Conservation (phyloP, 441 rosid genomes). For the Corymbia calophylla region DNA sequence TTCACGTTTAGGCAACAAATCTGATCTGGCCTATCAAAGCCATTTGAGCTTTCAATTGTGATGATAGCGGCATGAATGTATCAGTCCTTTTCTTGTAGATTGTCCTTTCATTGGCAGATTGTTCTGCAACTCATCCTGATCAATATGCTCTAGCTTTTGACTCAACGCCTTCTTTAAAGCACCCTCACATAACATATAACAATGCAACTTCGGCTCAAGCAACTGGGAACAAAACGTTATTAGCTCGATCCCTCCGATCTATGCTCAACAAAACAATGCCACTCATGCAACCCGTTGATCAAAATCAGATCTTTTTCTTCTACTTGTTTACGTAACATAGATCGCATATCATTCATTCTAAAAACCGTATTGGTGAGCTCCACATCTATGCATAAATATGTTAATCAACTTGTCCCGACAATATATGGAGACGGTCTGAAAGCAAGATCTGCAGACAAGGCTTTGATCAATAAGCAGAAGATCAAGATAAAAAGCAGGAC, state of each 20-base stretch:
- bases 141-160: background rate
- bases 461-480: background rate
- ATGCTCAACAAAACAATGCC: background rate
- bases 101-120: background rate
- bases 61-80: background rate
- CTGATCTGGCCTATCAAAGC: background rate
- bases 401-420: background rate
- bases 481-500: background rate
- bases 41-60: background rate
- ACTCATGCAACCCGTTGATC: background rate
- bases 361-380: background rate
- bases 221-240: background rate
- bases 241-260: background rate
- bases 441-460: background rate
- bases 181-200: background rate
- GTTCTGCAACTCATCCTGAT: background rate
- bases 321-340: background rate
- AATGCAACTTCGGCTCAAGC: background rate
- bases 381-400: background rate
- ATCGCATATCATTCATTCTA: background rate
- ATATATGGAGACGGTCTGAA: background rate
- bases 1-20: background rate
- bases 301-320: background rate
- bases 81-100: background rate
- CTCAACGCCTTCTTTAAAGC: background rate